Conservation (phyloP, 116 monocot species). For the Cymodocea nodosa region DNA sequence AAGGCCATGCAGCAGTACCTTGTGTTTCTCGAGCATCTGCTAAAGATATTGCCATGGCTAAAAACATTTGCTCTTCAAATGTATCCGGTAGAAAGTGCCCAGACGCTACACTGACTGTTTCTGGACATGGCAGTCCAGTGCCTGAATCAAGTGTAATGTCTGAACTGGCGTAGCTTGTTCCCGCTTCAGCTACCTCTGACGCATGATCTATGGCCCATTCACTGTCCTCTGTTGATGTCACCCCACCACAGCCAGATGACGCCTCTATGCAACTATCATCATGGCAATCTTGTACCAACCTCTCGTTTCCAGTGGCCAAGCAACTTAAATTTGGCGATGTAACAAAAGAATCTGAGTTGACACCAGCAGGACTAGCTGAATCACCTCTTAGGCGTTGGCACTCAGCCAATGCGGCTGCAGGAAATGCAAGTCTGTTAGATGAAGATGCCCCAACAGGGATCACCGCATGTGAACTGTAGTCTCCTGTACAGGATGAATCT, state of each 20-base stretch:
- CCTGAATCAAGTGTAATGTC: constrained; percentile 25
- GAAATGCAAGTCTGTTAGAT: constrained; percentile 34
- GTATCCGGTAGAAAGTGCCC: constrained; percentile 40
- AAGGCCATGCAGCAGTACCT: constrained; percentile 29
- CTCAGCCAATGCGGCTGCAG: constrained; percentile 15
- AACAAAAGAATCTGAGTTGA: neutral
- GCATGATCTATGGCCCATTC: constrained; percentile 34
- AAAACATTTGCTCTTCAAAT: constrained; percentile 86
- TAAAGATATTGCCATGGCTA: constrained; percentile 68
- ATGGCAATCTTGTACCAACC: constrained; percentile 1
- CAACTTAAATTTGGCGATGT: neutral
- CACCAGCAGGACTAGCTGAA: neutral
- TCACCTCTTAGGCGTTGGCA: constrained; percentile 28
- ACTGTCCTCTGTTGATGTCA: constrained; percentile 19
- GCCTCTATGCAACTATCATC: constrained; percentile 12
- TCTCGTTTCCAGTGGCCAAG: neutral
- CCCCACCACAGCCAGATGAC: constrained; percentile 11
- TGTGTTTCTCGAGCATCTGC: constrained; percentile 51
- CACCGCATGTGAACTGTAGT: constrained; percentile 7
- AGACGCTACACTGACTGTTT: constrained; percentile 13
- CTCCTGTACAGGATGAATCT: constrained; percentile 12
- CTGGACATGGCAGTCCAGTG: constrained; percentile 1
- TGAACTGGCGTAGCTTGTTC: constrained; percentile 53
- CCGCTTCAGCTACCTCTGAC: constrained; percentile 49
- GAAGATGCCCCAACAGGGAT: constrained; percentile 24